These are phyloP conservation scores for Metschnikowia bowlesiae DNA, from an alignment of 805 yeast genomes.

Conservation along the genomic window DNA sequence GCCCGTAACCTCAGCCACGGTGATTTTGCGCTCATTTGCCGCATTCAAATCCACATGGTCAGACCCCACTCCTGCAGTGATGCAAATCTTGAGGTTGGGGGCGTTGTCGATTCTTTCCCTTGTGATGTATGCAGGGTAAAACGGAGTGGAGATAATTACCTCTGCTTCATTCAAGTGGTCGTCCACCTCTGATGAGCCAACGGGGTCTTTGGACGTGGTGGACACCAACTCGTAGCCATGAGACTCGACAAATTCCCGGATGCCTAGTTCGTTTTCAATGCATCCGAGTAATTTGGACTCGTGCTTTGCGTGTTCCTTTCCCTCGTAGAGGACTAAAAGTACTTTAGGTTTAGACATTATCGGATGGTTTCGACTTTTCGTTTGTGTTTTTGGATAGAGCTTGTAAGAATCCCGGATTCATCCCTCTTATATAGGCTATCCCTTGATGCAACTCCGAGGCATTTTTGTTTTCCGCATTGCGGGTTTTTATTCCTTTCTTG, in stretches of 20 bases:
- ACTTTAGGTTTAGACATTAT: slow-evolving; percentile 30
- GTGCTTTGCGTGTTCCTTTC: slow-evolving; percentile 54
- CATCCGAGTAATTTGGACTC: slow-evolving; percentile 63
- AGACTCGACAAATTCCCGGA: slow-evolving; percentile 56
- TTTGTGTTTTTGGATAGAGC: neutral
- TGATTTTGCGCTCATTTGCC: slow-evolving; percentile 57
- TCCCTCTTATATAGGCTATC: neutral
- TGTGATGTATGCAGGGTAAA: slow-evolving; percentile 75
- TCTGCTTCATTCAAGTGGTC: slow-evolving; percentile 67
- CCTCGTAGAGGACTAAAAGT: slow-evolving; percentile 55
- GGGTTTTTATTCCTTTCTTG: neutral
- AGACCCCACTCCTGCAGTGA: slow-evolving; percentile 84
- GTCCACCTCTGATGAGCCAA: slow-evolving; percentile 54
- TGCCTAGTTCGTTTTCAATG: slow-evolving; percentile 72
- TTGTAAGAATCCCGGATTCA: neutral
- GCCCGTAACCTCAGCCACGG: slow-evolving; percentile 79
- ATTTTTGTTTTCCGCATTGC: slow-evolving; percentile 3
- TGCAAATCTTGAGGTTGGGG: slow-evolving; percentile 61
- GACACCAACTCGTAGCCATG: slow-evolving; percentile 65
- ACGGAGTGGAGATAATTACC: slow-evolving; percentile 75
- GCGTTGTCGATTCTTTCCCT: slow-evolving; percentile 64
- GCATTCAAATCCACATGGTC: slow-evolving; percentile 75
- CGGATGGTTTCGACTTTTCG: neutral
- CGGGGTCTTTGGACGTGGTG: slow-evolving; percentile 65
- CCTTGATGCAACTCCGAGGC: slow-evolving; percentile 3